Evolutionary conservation across 257 asterid species (phyloP).

Genomic region (Handroanthus guayacan): DNA sequence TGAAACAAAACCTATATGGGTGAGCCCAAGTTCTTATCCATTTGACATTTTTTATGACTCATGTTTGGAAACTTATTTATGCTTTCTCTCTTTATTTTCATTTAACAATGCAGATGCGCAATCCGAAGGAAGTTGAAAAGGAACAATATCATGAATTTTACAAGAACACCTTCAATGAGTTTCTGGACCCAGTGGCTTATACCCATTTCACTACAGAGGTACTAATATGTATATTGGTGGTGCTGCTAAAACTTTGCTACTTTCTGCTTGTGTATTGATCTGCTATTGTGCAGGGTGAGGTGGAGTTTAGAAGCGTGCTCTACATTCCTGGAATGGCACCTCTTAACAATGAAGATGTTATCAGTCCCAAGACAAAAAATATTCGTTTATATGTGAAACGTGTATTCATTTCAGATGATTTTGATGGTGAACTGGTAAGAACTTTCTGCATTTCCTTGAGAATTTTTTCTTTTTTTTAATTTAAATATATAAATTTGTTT

Average conservation of each 20-base stretch:
- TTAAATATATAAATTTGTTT: background rate
- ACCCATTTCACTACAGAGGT: slow-evolving; percentile 98
- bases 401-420: slow-evolving; percentile 96
- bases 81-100: background rate
- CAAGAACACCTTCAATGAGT: slow-evolving; percentile 93
- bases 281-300: slow-evolving; percentile 82
- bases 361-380: slow-evolving; percentile 94
- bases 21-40: slow-evolving; percentile 41
- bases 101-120: slow-evolving; percentile 75
- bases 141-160: slow-evolving; percentile 90
- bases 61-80: background rate
- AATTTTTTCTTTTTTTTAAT: slow-evolving; percentile 1
- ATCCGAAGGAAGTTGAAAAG: slow-evolving; percentile 92
- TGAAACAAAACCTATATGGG: slow-evolving; percentile 99
- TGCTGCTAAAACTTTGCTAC: slow-evolving; percentile 4
- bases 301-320: slow-evolving; percentile 94
- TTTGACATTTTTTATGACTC: background rate
- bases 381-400: slow-evolving; percentile 92
- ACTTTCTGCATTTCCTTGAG: slow-evolving; percentile 20
- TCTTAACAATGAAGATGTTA: slow-evolving; percentile 90
- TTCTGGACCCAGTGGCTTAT: slow-evolving; percentile 89
- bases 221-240: slow-evolving; percentile 21
- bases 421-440: slow-evolving; percentile 97
- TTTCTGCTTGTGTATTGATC: slow-evolving; percentile 24
- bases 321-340: slow-evolving; percentile 99